phyloP scores from a whole-genome alignment of 345 rosid species.

The Brassica cretica region DNA sequence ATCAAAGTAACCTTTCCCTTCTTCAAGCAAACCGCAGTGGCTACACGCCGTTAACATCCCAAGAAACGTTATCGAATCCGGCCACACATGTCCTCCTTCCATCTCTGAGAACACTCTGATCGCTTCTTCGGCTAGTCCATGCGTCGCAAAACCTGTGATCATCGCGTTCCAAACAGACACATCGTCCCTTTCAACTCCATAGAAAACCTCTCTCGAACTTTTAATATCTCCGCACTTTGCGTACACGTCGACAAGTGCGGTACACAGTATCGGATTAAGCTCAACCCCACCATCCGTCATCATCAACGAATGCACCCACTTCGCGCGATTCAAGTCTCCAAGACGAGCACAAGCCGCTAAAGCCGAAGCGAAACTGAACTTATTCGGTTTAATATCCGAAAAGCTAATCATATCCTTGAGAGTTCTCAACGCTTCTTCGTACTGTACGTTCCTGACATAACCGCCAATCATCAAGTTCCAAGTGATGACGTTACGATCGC shows the following conservation, averaged over 20 bases:
- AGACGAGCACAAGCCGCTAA: slow-evolving; percentile 70
- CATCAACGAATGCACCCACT: slow-evolving; percentile 66
- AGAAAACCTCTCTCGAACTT: slow-evolving; percentile 59
- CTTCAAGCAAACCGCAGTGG: slow-evolving; percentile 67
- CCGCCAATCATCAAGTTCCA: slow-evolving; percentile 86
- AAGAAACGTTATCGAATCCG: slow-evolving; percentile 67
- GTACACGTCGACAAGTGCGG: slow-evolving; percentile 76
- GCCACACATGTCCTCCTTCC: slow-evolving; percentile 55
- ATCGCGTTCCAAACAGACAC: slow-evolving; percentile 82
- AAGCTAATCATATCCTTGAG: slow-evolving; percentile 54
- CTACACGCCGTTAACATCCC: slow-evolving; percentile 70
- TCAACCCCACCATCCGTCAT: slow-evolving; percentile 49
- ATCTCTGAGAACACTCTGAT: slow-evolving; percentile 51
- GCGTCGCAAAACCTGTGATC: slow-evolving; percentile 74
- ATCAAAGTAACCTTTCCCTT: slow-evolving; percentile 60
- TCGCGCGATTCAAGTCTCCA: slow-evolving; percentile 55
- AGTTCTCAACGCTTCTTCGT: slow-evolving; percentile 52
- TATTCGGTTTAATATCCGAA: slow-evolving; percentile 54
- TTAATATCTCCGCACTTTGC: slow-evolving; percentile 72
- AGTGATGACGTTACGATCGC: slow-evolving; percentile 54
- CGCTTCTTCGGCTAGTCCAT: slow-evolving; percentile 69
- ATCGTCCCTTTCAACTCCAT: slow-evolving; percentile 40
- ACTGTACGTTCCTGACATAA: slow-evolving; percentile 54
- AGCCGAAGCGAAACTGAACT: slow-evolving; percentile 66
- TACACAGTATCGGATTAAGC: slow-evolving; percentile 53